Evolutionary conservation across 169 alveolate genomes (phyloP), one percentile per base, ranked within the genome.

Genomic region (Cytauxzoon felis): DNA sequence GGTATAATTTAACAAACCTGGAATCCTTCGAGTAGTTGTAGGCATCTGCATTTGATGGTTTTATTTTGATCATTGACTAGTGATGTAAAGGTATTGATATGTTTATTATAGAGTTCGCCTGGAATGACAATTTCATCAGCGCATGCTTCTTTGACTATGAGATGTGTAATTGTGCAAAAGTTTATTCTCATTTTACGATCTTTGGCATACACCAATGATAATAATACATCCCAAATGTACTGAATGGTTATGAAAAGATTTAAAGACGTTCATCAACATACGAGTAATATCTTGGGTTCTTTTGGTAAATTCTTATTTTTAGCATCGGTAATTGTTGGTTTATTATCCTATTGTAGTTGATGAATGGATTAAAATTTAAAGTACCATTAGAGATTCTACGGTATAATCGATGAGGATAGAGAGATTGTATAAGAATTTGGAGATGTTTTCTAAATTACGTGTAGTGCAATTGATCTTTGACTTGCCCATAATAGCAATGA

Each of bases 101-200:
- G 89, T 41, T 80, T 85, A 27, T 52, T 50, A 40, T 66, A 75
- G 27, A 85, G 58, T 21, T 64, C 60, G 9, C 61, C 51, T 29
- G 87, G 73, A 7, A 85, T 73, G 48, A 71, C 87, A 18, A 84
- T 64, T 24, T 78, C 87, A 41, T 69, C 80, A 26, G 67, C 53
- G 54, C 88, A 81, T 1, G 87, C 82, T 24, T 62, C 56, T 36
- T 52, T 75, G 29, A 75, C 78, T 42, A 85, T 21, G 5, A 51
- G 27, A 23, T 69, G 60, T 16, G 78, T 33, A 26, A 80, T 66
- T 43, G 59, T 36, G 52, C 80, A 47, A 53, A 80, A 73, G 8
- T 58, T 67, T 21, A 70, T 43, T 42, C 89, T 34, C 33, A 75
- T 64, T 65, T 78, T 79, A 29, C 67, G 58, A 29, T 85, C 91